Percentiles rank a stretch among this genome's conserved stretches.
phyloP scores from a whole-genome alignment of 2,329 filamentous ascomycete genomes.

The Trematosphaeria pertusa region DNA sequence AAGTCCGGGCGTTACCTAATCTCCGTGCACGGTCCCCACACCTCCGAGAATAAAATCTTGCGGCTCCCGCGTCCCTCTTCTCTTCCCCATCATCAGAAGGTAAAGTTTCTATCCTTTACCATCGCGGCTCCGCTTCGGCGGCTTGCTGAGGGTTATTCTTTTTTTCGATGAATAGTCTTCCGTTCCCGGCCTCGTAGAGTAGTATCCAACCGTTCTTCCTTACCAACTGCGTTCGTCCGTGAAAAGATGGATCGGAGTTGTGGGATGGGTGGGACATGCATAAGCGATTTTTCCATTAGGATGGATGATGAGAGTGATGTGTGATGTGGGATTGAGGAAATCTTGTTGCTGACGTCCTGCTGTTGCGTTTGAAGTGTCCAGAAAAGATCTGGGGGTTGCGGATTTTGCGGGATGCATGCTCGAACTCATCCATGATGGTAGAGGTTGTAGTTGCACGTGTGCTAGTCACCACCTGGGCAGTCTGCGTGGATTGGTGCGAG shows the following conservation, averaged over 20 bases:
- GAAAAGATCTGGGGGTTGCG: too few relatives aligned
- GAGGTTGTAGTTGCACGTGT: too few relatives aligned
- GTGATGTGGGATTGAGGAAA: too few relatives aligned
- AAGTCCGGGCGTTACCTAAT: conserved; percentile 22
- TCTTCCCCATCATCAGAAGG: conserved; percentile 46
- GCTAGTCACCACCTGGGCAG: too few relatives aligned
- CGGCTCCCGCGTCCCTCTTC: conserved; percentile 28
- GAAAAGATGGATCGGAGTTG: conserved; percentile 52
- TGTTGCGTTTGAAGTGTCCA: too few relatives aligned
- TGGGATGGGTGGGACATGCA: conserved; percentile 52
- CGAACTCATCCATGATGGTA: too few relatives aligned
- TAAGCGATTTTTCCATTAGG: conserved; percentile 9
- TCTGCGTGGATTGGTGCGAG: too few relatives aligned
- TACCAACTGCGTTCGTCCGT: conserved; percentile 48
- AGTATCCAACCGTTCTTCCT: conserved; percentile 46
- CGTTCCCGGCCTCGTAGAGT: conserved; percentile 53
- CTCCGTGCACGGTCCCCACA: conserved; percentile 15
- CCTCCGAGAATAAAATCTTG: conserved; percentile 27
- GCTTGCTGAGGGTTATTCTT: conserved; percentile 52
- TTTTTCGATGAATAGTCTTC: conserved; percentile 48
- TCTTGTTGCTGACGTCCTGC: too few relatives aligned
- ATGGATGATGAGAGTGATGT: neutral
- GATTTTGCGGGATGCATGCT: too few relatives aligned
- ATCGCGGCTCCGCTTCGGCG: conserved; percentile 51
- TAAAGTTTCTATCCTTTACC: conserved; percentile 40